A percentile compares a stretch with the other conserved stretches of the same genome.
Conservation (phyloP, 1,139 yeast species). For the Lodderomyces beijingensis region DNA sequence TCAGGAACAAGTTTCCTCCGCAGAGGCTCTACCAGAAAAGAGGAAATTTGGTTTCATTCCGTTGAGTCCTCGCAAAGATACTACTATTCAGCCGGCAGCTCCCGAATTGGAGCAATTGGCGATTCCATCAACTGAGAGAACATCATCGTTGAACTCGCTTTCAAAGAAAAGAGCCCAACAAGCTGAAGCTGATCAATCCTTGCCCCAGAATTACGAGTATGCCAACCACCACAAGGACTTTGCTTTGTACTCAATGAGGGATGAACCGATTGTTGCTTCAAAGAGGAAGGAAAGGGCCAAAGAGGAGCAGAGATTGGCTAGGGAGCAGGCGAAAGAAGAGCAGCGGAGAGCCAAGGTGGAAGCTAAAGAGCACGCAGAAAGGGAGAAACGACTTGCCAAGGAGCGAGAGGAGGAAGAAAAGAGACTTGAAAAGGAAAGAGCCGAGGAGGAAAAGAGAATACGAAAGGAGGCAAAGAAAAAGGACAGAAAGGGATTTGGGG, state of each 20-base stretch:
- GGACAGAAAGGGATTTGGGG: slow-evolving; percentile 8
- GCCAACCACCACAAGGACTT: slow-evolving; percentile 39
- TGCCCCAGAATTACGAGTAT: slow-evolving; percentile 22
- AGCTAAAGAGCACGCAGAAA: slow-evolving; percentile 10
- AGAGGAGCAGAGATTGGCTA: slow-evolving; percentile 25
- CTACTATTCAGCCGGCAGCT: background rate
- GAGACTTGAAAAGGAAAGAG: slow-evolving; percentile 8
- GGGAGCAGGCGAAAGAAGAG: slow-evolving; percentile 14
- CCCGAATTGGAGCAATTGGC: slow-evolving; percentile 1
- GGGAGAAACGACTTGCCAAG: slow-evolving; percentile 11
- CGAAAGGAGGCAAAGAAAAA: slow-evolving; percentile 12
- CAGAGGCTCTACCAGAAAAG: slow-evolving; percentile 5
- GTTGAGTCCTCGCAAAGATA: slow-evolving; percentile 6
- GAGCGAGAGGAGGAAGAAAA: slow-evolving; percentile 11
- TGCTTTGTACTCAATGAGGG: slow-evolving; percentile 35
- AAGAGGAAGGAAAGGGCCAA: slow-evolving; percentile 31
- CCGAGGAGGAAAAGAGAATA: slow-evolving; percentile 11
- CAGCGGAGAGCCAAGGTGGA: slow-evolving; percentile 12
- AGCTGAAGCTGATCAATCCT: slow-evolving; percentile 2
- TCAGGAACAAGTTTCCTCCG: slow-evolving; percentile 3
- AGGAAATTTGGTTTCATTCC: slow-evolving; percentile 11
- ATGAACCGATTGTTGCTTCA: slow-evolving; percentile 13
- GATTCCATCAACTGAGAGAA: background rate
- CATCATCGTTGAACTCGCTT: background rate
- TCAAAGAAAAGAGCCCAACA: slow-evolving; percentile 1